These are phyloP conservation scores for Linderina pennispora DNA, from an alignment of 192 early-diverging fungal genomes.

Conservation along the genomic window DNA sequence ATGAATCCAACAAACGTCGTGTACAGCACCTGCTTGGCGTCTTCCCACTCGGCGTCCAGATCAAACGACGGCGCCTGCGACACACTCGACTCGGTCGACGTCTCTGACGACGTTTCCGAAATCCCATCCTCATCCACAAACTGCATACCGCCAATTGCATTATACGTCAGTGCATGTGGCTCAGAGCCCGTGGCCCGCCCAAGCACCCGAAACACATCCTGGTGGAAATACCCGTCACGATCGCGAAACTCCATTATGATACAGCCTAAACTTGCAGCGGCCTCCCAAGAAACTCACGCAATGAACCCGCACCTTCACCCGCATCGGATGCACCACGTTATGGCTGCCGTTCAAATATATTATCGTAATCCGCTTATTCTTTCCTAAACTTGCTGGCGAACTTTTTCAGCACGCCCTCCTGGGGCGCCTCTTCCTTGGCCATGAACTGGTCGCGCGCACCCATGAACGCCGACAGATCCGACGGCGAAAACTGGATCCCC, in stretches of 20 bases:
- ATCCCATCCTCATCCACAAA: too few relatives aligned
- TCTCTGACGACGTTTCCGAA: too few relatives aligned
- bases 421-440: not conserved
- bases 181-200: conserved; percentile 19
- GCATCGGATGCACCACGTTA: conserved; percentile 2
- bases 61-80: conserved; percentile 1
- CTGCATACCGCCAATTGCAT: too few relatives aligned
- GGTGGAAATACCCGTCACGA: conserved; percentile 33
- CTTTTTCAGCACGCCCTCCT: not conserved
- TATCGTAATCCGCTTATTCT: not conserved
- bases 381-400: not conserved
- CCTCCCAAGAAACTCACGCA: too few relatives aligned
- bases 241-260: conserved; percentile 39
- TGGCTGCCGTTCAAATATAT: not conserved
- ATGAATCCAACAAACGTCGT: conserved; percentile 32
- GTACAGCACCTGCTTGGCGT: conserved; percentile 34
- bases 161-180: not conserved
- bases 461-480: conserved; percentile 20
- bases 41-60: conserved; percentile 36
- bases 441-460: not conserved
- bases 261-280: too few relatives aligned
- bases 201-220: conserved; percentile 35
- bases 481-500: conserved; percentile 22
- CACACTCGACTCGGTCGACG: conserved; percentile 1
- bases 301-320: too few relatives aligned